Evolutionary conservation across 176 grass and related monocot species (phyloP).

Genomic region (Phragmites australis): DNA sequence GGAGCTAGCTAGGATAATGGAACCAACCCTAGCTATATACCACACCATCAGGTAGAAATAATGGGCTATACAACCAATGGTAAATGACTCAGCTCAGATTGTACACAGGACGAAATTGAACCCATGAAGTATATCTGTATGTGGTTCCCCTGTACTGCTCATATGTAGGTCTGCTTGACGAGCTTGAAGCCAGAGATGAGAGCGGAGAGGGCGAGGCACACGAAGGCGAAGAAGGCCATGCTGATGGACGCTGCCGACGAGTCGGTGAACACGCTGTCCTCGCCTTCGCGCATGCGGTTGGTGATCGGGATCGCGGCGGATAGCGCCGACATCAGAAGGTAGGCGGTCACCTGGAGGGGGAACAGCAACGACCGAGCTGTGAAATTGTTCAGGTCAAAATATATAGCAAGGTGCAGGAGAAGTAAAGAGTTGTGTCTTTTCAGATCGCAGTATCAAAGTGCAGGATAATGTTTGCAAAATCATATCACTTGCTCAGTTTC

Average conservation of each 20-base stretch:
- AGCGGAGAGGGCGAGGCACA: conserved; percentile 70
- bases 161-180: conserved; percentile 74
- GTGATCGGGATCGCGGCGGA: conserved; percentile 86
- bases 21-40: neutral
- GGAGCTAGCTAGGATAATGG: neutral
- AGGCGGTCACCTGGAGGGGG: conserved; percentile 59
- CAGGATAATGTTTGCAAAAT: no score
- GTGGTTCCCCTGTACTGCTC: neutral
- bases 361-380: neutral
- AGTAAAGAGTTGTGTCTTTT: no score
- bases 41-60: neutral
- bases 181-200: conserved; percentile 82
- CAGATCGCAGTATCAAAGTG: no score
- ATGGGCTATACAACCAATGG: neutral
- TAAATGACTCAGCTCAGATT: conserved; percentile 13
- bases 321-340: conserved; percentile 77
- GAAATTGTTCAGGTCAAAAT: neutral
- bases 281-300: conserved; percentile 70
- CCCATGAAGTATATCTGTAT: neutral
- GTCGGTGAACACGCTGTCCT: conserved; percentile 76
- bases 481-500: no score
- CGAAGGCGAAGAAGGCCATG: conserved; percentile 89
- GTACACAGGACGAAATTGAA: neutral
- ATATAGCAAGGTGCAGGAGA: no score
- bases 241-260: conserved; percentile 84